Base-by-base conservation (phyloP, 2,329 filamentous ascomycete species). In the Teratosphaeria gauchensis region DNA sequence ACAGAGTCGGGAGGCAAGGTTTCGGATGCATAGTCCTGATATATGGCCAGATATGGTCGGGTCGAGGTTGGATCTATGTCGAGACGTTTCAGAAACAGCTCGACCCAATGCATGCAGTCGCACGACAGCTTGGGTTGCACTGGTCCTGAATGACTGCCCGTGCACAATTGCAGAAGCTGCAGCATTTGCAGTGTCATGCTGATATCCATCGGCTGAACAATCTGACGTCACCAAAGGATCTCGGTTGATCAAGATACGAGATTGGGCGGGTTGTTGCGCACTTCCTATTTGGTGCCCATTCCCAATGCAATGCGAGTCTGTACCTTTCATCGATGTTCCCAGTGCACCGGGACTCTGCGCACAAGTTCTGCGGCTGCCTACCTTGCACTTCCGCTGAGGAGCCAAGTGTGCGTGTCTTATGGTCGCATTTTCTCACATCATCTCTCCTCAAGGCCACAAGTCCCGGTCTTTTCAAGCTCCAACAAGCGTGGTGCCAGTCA, bases 401-500 rank as follows among this genome's bases (percentile, higher is more conserved):
- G 42, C 19, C 42, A 19, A 19, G n/a, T 19, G 24, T 28, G 24
- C 24, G 24, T 21, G 19, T 42, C n/a, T 42, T 2, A 14, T 42
- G 35, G 4, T 2, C 11, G 35, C n/a, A 42, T 5, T 42, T 4
- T 1, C 11, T 42, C 11, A 16, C 35, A 42, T 16, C 1, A 42
- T 1, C 5, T 14, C 35, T 16, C 2, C 35, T 42, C 35, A 14
- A 42, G 12, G 12, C 35, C n/a, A 19, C 5, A n/a, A 3, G 1
- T 21, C 42, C 42, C 8, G 6, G 6, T 21, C 1, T 21, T n/a
- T 8, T 53, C 52, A 53, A 16, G 28, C 52, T 14, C 54, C 54
- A 58, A 52, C 33, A 32, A 35, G 21, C n/a, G 64, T 63, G 8
- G 61, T 66, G 1, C 71, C 71, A 46, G 67, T 71, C 70, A 72